These are phyloP conservation scores for Ulmus americana DNA, from an alignment of 331 rosid genomes.

Conservation along the genomic window DNA sequence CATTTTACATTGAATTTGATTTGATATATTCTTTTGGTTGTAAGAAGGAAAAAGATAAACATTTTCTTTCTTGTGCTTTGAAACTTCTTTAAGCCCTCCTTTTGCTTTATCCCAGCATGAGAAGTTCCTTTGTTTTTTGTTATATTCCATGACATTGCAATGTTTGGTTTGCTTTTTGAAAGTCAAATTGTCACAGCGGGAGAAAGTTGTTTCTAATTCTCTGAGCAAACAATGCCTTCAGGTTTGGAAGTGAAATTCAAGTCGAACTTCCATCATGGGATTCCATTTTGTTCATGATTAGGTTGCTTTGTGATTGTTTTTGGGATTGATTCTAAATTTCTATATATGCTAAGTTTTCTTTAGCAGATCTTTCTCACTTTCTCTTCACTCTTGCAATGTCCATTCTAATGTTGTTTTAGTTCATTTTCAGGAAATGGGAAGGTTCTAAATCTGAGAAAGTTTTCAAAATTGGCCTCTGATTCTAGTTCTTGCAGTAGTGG, in stretches of 20 bases:
- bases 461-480: constrained; percentile 45
- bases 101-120: background rate
- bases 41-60: background rate
- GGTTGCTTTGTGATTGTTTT: background rate
- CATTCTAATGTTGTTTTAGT: constrained; percentile 29
- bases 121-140: background rate
- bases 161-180: constrained; percentile 1
- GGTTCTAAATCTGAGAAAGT: constrained; percentile 34
- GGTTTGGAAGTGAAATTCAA: background rate
- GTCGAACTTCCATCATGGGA: background rate
- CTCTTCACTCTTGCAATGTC: constrained; percentile 17
- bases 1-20: constrained; percentile 10
- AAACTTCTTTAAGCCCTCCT: background rate
- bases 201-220: background rate
- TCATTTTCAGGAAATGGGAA: constrained; percentile 50
- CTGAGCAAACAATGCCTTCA: background rate
- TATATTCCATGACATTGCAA: constrained; percentile 4
- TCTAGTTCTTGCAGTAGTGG: constrained; percentile 50
- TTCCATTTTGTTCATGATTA: background rate
- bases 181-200: background rate
- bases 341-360: background rate
- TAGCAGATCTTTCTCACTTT: constrained; percentile 16
- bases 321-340: background rate
- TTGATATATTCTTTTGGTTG: background rate
- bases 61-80: background rate